Percentiles rank a stretch among this genome's conserved stretches.
Evolutionary conservation across 2,329 filamentous ascomycete species (phyloP).

Genomic region (Penicillium nordicum): DNA sequence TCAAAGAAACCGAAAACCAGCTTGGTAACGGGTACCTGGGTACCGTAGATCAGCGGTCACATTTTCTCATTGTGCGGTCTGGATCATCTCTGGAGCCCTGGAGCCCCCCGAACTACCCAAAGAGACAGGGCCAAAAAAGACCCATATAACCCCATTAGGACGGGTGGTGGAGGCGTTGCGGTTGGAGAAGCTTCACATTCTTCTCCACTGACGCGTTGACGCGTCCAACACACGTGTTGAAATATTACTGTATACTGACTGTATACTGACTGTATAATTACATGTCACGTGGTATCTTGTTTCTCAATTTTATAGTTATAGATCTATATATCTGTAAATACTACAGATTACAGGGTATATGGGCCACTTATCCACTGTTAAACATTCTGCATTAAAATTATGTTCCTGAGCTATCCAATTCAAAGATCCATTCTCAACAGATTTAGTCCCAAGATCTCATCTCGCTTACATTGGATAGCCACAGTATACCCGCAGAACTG

Average conservation of each 20-base stretch:
- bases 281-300: not conserved
- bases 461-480: slow-evolving; percentile 4
- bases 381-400: not conserved
- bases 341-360: not conserved
- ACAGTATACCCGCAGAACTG: not conserved
- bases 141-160: slow-evolving; percentile 6
- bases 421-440: not conserved
- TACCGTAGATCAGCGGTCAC: slow-evolving; percentile 5
- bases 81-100: not conserved
- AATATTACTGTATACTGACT: not conserved
- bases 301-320: no score
- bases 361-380: not conserved
- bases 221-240: slow-evolving; percentile 1
- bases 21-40: not conserved
- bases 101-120: not conserved
- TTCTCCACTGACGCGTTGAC: slow-evolving; percentile 5
- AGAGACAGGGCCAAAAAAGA: not conserved
- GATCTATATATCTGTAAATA: no score
- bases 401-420: not conserved
- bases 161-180: not conserved
- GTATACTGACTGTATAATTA: not conserved
- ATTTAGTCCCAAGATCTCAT: not conserved
- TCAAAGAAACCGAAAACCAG: not conserved
- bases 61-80: slow-evolving; percentile 16
- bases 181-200: slow-evolving; percentile 7